Conservation (phyloP, 495 filamentous ascomycete species). For the Clavariopsis aquatica region DNA sequence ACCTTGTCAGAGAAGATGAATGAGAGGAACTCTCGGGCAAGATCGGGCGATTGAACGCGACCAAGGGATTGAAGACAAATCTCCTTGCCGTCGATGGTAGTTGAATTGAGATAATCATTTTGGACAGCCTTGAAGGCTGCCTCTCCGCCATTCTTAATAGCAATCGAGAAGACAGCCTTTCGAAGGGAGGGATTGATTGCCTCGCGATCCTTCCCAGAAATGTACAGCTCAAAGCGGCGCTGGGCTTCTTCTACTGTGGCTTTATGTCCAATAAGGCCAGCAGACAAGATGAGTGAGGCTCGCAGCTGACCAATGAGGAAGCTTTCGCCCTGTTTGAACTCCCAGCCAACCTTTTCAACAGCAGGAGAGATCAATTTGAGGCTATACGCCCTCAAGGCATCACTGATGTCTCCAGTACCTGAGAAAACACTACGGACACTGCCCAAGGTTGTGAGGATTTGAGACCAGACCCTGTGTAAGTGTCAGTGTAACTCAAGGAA, state of each 20-base stretch:
- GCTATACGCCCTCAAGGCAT: constrained; percentile 72
- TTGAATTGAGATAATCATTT: constrained; percentile 76
- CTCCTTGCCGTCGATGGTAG: constrained; percentile 86
- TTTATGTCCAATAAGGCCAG: constrained; percentile 71
- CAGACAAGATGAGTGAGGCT: constrained; percentile 72
- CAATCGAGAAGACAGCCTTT: constrained; percentile 73
- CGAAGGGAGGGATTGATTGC: constrained; percentile 82
- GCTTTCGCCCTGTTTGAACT: constrained; percentile 71
- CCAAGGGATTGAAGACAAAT: constrained; percentile 76
- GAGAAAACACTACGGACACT: constrained; percentile 68
- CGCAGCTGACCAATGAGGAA: constrained; percentile 80
- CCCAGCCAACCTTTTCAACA: constrained; percentile 82
- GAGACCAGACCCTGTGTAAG: constrained; percentile 66
- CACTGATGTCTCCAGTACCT: constrained; percentile 56
- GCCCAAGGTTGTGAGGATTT: constrained; percentile 69
- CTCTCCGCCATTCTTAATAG: constrained; percentile 66
- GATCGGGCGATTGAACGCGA: constrained; percentile 64
- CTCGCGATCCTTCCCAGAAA: constrained; percentile 60
- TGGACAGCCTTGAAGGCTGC: constrained; percentile 72
- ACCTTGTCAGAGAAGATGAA: constrained; percentile 80
- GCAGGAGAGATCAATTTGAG: constrained; percentile 69
- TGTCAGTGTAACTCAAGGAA: neutral
- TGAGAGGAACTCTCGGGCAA: constrained; percentile 70
- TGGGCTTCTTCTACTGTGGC: constrained; percentile 68
- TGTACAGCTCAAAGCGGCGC: constrained; percentile 73